A percentile compares a stretch with the other conserved stretches of the same genome.
These are phyloP conservation scores for Curvularia hawaiiensis DNA, from an alignment of 2,329 filamentous ascomycete genomes.

Conservation along the genomic window DNA sequence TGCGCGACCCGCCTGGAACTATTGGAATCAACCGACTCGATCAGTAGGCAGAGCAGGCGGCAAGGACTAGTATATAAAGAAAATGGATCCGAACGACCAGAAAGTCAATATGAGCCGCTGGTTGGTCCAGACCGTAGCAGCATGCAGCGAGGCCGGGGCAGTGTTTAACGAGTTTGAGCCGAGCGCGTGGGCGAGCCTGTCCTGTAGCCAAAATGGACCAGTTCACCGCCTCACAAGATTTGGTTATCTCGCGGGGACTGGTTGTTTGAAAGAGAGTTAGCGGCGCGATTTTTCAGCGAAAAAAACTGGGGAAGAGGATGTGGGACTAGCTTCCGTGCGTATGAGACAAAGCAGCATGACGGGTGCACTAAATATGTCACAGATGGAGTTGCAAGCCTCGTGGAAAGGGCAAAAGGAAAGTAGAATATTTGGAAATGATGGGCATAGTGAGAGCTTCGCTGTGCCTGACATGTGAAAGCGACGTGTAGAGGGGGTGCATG, in stretches of 20 bases:
- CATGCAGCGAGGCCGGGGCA: conserved; percentile 22
- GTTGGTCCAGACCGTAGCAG: conserved; percentile 29
- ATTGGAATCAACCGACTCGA: conserved; percentile 26
- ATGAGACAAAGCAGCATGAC: conserved; percentile 25
- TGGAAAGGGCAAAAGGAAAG: not conserved
- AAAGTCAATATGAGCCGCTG: conserved; percentile 28
- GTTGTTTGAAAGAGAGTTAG: conserved; percentile 21
- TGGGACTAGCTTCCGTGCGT: conserved; percentile 15
- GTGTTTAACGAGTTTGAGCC: conserved; percentile 23
- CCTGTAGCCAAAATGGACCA: conserved; percentile 20
- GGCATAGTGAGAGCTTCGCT: conserved; percentile 22
- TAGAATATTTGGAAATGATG: conserved; percentile 12
- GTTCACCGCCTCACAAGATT: conserved; percentile 36
- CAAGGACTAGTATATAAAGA: conserved; percentile 21
- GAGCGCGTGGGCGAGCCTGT: conserved; percentile 24
- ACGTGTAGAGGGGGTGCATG: conserved; percentile 4
- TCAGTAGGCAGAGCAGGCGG: conserved; percentile 23
- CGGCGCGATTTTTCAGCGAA: conserved; percentile 18
- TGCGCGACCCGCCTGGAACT: conserved; percentile 28
- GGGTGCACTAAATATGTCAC: conserved; percentile 30
- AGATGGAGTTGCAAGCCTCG: conserved; percentile 14
- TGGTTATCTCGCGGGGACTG: conserved; percentile 24
- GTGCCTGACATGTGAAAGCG: conserved; percentile 36
- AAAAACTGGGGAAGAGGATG: conserved; percentile 29
- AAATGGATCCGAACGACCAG: conserved; percentile 24